These are phyloP conservation scores for Rhytidhysteron rufulum DNA, from an alignment of 2,329 filamentous ascomycete species.

Conservation along the genomic window DNA sequence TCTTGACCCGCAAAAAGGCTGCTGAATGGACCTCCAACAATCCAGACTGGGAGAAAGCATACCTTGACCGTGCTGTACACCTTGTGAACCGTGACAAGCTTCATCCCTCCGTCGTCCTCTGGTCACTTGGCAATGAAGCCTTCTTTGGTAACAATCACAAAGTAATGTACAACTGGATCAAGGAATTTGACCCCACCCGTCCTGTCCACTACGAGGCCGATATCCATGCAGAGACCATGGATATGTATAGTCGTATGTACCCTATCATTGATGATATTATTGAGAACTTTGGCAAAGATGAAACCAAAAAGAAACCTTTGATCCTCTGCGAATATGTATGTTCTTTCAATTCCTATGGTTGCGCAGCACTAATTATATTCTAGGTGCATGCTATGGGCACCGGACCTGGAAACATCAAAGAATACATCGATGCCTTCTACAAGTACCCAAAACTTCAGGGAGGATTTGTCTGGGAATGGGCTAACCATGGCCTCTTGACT, in stretches of 20 bases:
- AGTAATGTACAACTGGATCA: constrained; percentile 64
- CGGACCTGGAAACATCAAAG: constrained; percentile 65
- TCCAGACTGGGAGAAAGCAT: constrained; percentile 58
- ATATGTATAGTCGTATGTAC: constrained; percentile 69
- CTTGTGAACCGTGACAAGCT: constrained; percentile 68
- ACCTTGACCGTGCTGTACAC: constrained; percentile 63
- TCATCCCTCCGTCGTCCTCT: constrained; percentile 66
- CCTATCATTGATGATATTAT: constrained; percentile 51
- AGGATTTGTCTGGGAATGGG: constrained; percentile 50
- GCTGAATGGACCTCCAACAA: constrained; percentile 61
- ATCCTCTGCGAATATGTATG: constrained; percentile 52
- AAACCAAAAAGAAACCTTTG: constrained; percentile 49
- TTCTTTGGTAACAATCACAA: constrained; percentile 67
- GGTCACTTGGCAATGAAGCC: constrained; percentile 70
- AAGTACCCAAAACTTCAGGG: constrained; percentile 60
- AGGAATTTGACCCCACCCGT: constrained; percentile 54
- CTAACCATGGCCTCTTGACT: constrained; percentile 42
- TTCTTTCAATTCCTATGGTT: no score
- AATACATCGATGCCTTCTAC: constrained; percentile 64
- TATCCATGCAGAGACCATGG: constrained; percentile 54
- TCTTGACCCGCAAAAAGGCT: constrained; percentile 51
- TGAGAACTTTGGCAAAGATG: constrained; percentile 41
- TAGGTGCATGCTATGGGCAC: constrained; percentile 67
- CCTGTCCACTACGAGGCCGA: constrained; percentile 67
- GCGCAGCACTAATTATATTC: background rate